Evolutionary conservation across 2,329 filamentous ascomycete genomes (phyloP).

Genomic region (Dactylonectria estremocensis): DNA sequence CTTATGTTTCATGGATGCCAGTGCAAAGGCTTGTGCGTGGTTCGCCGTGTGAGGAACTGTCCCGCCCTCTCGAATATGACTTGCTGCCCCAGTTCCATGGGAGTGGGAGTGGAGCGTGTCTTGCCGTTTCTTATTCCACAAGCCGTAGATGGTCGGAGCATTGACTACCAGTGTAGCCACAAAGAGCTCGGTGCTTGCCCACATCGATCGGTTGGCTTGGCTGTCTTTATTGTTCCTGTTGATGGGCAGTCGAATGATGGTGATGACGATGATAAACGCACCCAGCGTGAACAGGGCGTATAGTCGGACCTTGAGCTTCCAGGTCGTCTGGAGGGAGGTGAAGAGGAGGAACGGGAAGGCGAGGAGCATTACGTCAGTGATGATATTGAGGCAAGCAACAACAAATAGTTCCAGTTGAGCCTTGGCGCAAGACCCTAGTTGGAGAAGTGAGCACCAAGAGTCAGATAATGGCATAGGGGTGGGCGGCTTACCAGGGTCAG

Average conservation of each 20-base stretch:
- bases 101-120: neutral
- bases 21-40: neutral
- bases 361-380: slow-evolving; percentile 49
- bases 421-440: neutral
- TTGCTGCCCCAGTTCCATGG: neutral
- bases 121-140: slow-evolving; percentile 47
- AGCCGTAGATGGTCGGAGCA: slow-evolving; percentile 53
- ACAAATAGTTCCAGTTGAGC: neutral
- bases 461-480: neutral
- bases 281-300: neutral
- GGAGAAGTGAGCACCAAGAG: neutral
- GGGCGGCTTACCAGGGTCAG: slow-evolving; percentile 29
- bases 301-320: slow-evolving; percentile 51
- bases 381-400: neutral
- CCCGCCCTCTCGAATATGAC: neutral
- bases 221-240: slow-evolving; percentile 51
- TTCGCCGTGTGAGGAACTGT: neutral
- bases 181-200: slow-evolving; percentile 55
- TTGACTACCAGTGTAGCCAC: slow-evolving; percentile 55
- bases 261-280: neutral
- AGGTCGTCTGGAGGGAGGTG: slow-evolving; percentile 46
- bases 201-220: slow-evolving; percentile 54
- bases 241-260: slow-evolving; percentile 49
- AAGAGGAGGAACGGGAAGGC: slow-evolving; percentile 43
- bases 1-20: neutral